Evolutionary conservation across 2,329 filamentous ascomycete species (phyloP), one percentile per base, ranked within the genome.

Genomic region (Emmonsiellopsis sp.): DNA sequence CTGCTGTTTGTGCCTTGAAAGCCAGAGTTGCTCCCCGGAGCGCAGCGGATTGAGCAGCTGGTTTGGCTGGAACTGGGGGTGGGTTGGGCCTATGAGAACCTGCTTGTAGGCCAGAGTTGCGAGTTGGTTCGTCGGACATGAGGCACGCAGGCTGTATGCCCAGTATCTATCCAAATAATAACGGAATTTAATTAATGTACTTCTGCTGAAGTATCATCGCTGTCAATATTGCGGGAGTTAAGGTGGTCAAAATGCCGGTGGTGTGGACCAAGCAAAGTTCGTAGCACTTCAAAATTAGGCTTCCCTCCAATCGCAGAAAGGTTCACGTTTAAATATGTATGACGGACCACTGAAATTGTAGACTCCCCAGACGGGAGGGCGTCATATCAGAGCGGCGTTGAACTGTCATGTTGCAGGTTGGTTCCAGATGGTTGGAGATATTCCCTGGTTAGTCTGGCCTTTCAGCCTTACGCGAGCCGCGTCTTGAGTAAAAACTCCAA

Each of bases 11-110:
- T 50, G 61, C 58, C 57, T 60, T 60, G 51, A 71, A 72, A 31
- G 69, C 70, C 20, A 66, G 59, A 31, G 65, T 65, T 51, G 70
- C 70, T 57, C 69, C 70, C 55, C 65, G 67, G 38, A 70, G 55
- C 38, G 70, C 68, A 41, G 61, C 54, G 15, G 62, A 55, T 13
- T 50, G 50, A 49, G 15, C 8, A 32, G 34, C 30, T 16, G 47
- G 35, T 49, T 49, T 49, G 7, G 47, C 30, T 40, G 35, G 47
- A 10, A 49, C 34, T 49, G 34, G 20, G 7, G 47, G 47, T 5
- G 32, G 45, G 2, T 41, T 49, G 34, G 35, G 16, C 35, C 35
- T 40, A 30, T 32, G 35, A 40, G 47, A 31, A 5, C 34, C 11
- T 38, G 20, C 35, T 49, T 15, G 10, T 11, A n/a, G 35, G 26